Evolutionary conservation across 1,284 basidiomycete genomes (phyloP).

Genomic region (Apiotrichum gracile): DNA sequence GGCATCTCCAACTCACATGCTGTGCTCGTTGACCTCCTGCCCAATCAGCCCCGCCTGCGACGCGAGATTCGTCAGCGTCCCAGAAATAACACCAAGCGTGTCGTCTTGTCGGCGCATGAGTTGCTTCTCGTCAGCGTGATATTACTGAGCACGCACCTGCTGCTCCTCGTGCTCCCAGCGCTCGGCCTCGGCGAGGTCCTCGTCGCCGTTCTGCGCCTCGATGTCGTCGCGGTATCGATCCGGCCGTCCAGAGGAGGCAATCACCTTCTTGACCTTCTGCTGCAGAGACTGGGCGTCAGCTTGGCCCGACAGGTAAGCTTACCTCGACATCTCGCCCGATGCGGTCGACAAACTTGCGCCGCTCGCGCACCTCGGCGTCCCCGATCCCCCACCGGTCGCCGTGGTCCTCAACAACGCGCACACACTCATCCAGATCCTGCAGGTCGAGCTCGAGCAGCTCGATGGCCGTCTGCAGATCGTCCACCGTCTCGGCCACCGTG

Average conservation of each 20-base stretch:
- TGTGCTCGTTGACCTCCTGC: slow-evolving; percentile 77
- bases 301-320: slow-evolving; percentile 37
- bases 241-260: background rate
- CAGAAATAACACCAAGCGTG: slow-evolving; percentile 74
- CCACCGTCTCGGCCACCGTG: slow-evolving; percentile 20
- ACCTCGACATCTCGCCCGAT: slow-evolving; percentile 72
- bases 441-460: slow-evolving; percentile 72
- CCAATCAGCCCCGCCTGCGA: slow-evolving; percentile 89
- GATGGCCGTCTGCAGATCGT: slow-evolving; percentile 67
- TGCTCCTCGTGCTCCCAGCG: slow-evolving; percentile 75
- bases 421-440: slow-evolving; percentile 81
- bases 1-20: slow-evolving; percentile 60
- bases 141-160: slow-evolving; percentile 54
- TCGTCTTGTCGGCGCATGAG: slow-evolving; percentile 79
- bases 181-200: slow-evolving; percentile 56
- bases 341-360: slow-evolving; percentile 66
- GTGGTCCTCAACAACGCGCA: slow-evolving; percentile 73
- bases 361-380: slow-evolving; percentile 62
- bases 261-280: background rate
- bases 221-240: slow-evolving; percentile 2
- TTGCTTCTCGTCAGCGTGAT: slow-evolving; percentile 52
- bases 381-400: slow-evolving; percentile 76
- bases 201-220: slow-evolving; percentile 43
- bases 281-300: slow-evolving; percentile 5
- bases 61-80: slow-evolving; percentile 70